Evolutionary conservation across 257 asterid species (phyloP).

Genomic region (Nyctanthes arbortristis): DNA sequence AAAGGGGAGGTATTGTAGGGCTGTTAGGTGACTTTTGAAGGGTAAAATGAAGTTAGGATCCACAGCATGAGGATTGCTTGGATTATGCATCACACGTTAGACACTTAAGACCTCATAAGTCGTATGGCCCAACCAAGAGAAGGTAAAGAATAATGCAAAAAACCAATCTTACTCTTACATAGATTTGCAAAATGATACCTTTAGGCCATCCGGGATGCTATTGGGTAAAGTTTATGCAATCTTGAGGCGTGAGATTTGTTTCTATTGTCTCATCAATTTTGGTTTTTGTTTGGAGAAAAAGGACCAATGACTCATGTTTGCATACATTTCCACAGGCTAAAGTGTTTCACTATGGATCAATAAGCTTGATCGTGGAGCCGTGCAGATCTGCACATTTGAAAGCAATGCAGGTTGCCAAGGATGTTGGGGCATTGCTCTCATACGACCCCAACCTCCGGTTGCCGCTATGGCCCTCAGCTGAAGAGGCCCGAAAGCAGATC

Average conservation of each 20-base stretch:
- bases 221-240: too few species aligned
- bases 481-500: slow-evolving; percentile 77
- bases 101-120: too few species aligned
- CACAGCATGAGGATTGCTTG: neutral
- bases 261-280: neutral
- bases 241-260: neutral
- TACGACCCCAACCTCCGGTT: slow-evolving; percentile 91
- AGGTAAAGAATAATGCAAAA: too few species aligned
- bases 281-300: neutral
- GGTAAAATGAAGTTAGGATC: neutral
- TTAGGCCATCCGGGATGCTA: too few species aligned
- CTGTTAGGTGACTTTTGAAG: neutral
- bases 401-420: slow-evolving; percentile 92
- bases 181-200: too few species aligned
- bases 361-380: slow-evolving; percentile 96
- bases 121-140: too few species aligned
- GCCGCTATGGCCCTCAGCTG: slow-evolving; percentile 82
- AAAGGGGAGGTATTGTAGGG: neutral
- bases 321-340: slow-evolving; percentile 50
- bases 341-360: slow-evolving; percentile 93
- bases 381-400: slow-evolving; percentile 92
- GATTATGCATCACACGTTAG: too few species aligned
- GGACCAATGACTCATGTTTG: neutral
- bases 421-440: slow-evolving; percentile 86
- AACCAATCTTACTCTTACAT: too few species aligned